Percentiles rank a stretch among this genome's conserved stretches.
phyloP scores from a whole-genome alignment of 1,284 basidiomycete genomes.

The Inonotus obliquus region DNA sequence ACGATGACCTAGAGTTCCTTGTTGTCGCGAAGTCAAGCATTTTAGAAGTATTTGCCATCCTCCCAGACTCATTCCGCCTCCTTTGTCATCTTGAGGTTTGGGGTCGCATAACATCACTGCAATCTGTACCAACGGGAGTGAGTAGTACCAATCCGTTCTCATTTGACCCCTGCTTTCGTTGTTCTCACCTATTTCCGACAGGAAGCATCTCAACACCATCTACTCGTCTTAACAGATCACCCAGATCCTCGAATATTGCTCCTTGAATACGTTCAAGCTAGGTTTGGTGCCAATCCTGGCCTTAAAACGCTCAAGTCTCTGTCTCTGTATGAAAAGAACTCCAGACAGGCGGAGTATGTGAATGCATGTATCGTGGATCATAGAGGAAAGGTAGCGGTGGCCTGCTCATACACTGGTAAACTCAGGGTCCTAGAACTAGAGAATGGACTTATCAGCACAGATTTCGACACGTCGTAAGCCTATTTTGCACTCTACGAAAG shows the following conservation, averaged over 20 bases:
- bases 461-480: constrained; percentile 64
- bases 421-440: constrained; percentile 57
- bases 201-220: constrained; percentile 42
- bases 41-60: constrained; percentile 61
- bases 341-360: constrained; percentile 61
- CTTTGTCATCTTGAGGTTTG: constrained; percentile 58
- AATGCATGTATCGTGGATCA: constrained; percentile 59
- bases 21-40: constrained; percentile 60
- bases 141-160: constrained; percentile 21
- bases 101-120: constrained; percentile 57
- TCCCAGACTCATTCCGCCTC: constrained; percentile 48
- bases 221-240: constrained; percentile 65
- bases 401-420: constrained; percentile 62
- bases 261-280: constrained; percentile 39
- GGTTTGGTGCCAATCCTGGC: constrained; percentile 29
- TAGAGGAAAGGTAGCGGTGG: constrained; percentile 53
- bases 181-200: constrained; percentile 25
- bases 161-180: background rate
- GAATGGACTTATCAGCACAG: constrained; percentile 44
- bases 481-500: constrained; percentile 6
- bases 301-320: constrained; percentile 40
- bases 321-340: constrained; percentile 49
- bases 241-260: constrained; percentile 67
- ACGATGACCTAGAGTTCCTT: constrained; percentile 50
- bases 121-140: constrained; percentile 49